These are phyloP conservation scores for Aphanomyces stellatus DNA, from an alignment of 352 stramenopile genomes.

Conservation along the genomic window DNA sequence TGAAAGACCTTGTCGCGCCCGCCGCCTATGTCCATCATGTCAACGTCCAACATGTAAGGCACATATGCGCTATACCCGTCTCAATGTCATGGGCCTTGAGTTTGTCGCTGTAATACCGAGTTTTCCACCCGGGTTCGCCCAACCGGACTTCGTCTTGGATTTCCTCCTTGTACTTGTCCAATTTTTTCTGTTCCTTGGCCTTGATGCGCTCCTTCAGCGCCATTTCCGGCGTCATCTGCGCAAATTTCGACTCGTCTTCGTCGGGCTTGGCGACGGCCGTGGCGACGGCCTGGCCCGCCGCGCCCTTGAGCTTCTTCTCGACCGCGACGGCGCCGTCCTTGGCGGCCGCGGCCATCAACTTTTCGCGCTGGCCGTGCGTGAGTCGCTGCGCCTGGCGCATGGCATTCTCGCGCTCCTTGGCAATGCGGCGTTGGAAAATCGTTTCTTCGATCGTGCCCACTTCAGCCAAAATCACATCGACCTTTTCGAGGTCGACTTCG, in stretches of 20 bases:
- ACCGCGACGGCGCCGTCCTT: constrained; percentile 65
- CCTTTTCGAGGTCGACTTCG: constrained; percentile 89
- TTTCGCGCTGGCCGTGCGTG: constrained; percentile 61
- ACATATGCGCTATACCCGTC: too few species aligned
- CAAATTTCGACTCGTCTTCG: constrained; percentile 46
- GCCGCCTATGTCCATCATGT: too few species aligned
- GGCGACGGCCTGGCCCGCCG: constrained; percentile 24
- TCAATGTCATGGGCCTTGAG: constrained; percentile 82
- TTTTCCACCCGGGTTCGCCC: constrained; percentile 96
- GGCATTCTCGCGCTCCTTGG: constrained; percentile 81
- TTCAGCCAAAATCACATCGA: constrained; percentile 95
- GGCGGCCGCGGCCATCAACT: constrained; percentile 44
- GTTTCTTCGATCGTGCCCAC: constrained; percentile 95
- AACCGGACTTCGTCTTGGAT: constrained; percentile 91
- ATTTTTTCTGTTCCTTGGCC: constrained; percentile 57
- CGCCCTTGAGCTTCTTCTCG: constrained; percentile 48
- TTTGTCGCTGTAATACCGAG: constrained; percentile 83
- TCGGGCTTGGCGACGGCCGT: constrained; percentile 41
- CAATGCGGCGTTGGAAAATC: constrained; percentile 84
- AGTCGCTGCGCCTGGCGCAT: constrained; percentile 45
- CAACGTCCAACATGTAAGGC: not conserved
- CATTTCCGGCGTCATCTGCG: constrained; percentile 46
- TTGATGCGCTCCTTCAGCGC: constrained; percentile 78
- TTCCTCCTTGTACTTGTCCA: constrained; percentile 77
- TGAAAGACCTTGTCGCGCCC: constrained; percentile 89